Evolutionary conservation across 1,139 yeast species (phyloP), one percentile per base, ranked within the genome.

Genomic region (Magnusiomyces tetraspermus): DNA sequence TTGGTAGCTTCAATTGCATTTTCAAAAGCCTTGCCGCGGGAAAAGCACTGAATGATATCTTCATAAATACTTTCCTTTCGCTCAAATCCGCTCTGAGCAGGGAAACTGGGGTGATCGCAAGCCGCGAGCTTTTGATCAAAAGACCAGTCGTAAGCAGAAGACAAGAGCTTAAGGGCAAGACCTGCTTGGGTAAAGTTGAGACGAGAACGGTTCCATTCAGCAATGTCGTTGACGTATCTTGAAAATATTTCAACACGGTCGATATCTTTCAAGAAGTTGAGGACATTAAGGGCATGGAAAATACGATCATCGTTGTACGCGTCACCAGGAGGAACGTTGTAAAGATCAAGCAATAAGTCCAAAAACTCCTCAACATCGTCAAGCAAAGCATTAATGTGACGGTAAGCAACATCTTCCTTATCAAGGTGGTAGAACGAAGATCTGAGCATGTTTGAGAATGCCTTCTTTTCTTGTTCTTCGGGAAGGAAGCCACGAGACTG

Each of bases 271-370:
- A 88, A 75, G 66, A 80, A 86, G 49, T 89, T 83, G 59, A 85
- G 80, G 62, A 87, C 83, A 61, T 83, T 85, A 62, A 88, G 74
- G 56, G 82, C 80, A 64, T 85, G 86, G 77, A 85, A 84, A 2
- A 89, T 83, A 64, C 96, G 75, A 66, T 88, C 96, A 63, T 85
- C 95, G 61, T 85, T 92, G 67, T 84, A 88, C 62, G 88, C 95
- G 48, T 83, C 82, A 22, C 90, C 92, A 49, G 77, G 77, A 22
- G 96, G 96, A 54, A 88, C 87, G 59, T 79, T 77, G 59, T 79
- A 78, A 61, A 85, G 77, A 61, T 85, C 88, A 57, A 81, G 76
- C 62, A 85, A 75, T 22, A 82, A 80, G 52, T 77, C 78, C 57
- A 87, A 69, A 67, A 87, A 85, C 36, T 80, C 83, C 38, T 80